A percentile compares a stretch with the other conserved stretches of the same genome.
Evolutionary conservation across 2,329 filamentous ascomycete genomes (phyloP).

Genomic region (Aspergillus sp.): DNA sequence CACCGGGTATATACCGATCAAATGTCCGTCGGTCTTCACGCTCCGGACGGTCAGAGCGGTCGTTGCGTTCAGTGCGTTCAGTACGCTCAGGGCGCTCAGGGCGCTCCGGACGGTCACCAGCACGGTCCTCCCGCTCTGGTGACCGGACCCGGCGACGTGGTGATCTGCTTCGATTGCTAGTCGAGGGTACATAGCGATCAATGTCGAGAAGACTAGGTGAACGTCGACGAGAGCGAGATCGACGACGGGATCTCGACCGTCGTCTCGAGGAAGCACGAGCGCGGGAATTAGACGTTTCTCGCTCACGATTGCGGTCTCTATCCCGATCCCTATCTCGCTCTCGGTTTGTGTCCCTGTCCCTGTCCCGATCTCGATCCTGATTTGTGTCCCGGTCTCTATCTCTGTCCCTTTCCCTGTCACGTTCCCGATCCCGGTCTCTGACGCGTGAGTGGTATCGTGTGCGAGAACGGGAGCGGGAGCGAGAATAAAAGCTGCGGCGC

Average conservation of each 20-base stretch:
- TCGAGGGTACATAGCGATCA: slow-evolving; percentile 40
- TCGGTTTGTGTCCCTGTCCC: slow-evolving; percentile 3
- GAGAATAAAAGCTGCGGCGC: slow-evolving; percentile 19
- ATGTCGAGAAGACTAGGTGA: slow-evolving; percentile 34
- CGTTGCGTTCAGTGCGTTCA: slow-evolving; percentile 2
- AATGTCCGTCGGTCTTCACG: slow-evolving; percentile 22
- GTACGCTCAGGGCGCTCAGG: slow-evolving; percentile 3
- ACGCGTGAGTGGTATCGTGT: slow-evolving; percentile 1
- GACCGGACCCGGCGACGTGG: slow-evolving; percentile 35
- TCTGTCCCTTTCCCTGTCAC: slow-evolving; percentile 3
- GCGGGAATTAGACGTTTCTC: slow-evolving; percentile 11
- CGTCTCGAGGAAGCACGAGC: slow-evolving; percentile 13
- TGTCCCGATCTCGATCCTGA: slow-evolving; percentile 6
- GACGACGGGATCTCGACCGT: slow-evolving; percentile 29
- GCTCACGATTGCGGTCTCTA: slow-evolving; percentile 4
- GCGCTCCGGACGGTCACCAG: too few relatives aligned
- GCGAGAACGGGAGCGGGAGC: slow-evolving; percentile 15
- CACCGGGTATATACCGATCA: slow-evolving; percentile 42
- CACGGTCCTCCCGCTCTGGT: slow-evolving; percentile 28
- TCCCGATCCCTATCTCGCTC: slow-evolving; percentile 8
- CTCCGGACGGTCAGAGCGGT: neutral
- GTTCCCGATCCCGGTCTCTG: slow-evolving; percentile 3
- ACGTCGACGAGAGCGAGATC: slow-evolving; percentile 21
- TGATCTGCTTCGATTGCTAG: slow-evolving; percentile 36
- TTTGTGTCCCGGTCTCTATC: slow-evolving; percentile 5